Conservation (phyloP, 2,329 filamentous ascomycete species). For the Epichloe amarillans region DNA sequence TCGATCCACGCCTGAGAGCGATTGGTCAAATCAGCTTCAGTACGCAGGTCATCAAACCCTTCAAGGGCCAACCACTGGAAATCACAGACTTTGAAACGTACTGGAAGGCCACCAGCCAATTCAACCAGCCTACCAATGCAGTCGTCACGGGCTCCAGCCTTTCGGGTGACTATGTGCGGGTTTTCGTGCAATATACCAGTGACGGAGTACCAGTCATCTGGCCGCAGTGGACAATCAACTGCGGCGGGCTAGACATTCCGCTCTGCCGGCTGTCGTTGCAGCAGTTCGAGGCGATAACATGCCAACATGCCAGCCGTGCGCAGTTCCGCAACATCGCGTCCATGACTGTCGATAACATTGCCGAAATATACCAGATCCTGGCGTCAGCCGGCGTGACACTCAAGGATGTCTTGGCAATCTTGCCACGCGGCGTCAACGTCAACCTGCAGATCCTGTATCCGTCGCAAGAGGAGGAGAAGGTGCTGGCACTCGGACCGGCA, state of each 20-base stretch:
- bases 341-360: slow-evolving; percentile 40
- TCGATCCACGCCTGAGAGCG: slow-evolving; percentile 78
- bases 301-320: slow-evolving; percentile 26
- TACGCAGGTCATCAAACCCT: slow-evolving; percentile 93
- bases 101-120: slow-evolving; percentile 95
- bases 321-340: slow-evolving; percentile 29
- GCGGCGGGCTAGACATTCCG: slow-evolving; percentile 67
- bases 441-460: slow-evolving; percentile 91
- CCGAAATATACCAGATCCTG: slow-evolving; percentile 57
- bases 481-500: slow-evolving; percentile 56
- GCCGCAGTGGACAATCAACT: slow-evolving; percentile 68
- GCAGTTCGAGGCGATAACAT: slow-evolving; percentile 50
- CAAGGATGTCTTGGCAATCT: slow-evolving; percentile 56
- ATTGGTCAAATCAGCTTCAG: slow-evolving; percentile 92
- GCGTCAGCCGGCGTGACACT: slow-evolving; percentile 69
- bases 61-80: slow-evolving; percentile 80
- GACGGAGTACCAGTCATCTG: slow-evolving; percentile 81
- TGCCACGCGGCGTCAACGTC: slow-evolving; percentile 71
- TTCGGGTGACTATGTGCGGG: slow-evolving; percentile 83
- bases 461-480: slow-evolving; percentile 56
- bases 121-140: slow-evolving; percentile 66
- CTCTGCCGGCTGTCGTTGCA: slow-evolving; percentile 64
- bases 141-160: slow-evolving; percentile 91
- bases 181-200: slow-evolving; percentile 84
- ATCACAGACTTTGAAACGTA: slow-evolving; percentile 98